Conservation (phyloP, 192 early-diverging fungal genomes). For the Entomortierella lignicola region DNA sequence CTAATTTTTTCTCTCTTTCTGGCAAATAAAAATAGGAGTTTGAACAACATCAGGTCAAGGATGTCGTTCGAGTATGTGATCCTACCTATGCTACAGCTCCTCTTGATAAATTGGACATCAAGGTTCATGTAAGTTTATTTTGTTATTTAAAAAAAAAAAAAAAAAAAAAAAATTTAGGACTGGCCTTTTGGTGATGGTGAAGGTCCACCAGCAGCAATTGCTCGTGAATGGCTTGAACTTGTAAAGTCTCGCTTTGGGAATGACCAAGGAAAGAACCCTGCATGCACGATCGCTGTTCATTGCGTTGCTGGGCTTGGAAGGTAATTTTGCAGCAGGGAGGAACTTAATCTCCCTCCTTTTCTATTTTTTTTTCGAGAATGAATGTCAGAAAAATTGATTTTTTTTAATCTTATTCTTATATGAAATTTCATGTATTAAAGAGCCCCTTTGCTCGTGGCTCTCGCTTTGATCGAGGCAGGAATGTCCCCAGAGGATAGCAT, state of each 20-base stretch:
- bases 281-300: conserved; percentile 70
- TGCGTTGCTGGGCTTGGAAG: conserved; percentile 86
- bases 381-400: not conserved
- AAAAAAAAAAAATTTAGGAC: too few species aligned
- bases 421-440: too few species aligned
- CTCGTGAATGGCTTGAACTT: conserved; percentile 74
- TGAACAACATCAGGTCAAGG: conserved; percentile 68
- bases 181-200: conserved; percentile 80
- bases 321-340: conserved; percentile 57
- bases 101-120: conserved; percentile 67
- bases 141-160: too few species aligned
- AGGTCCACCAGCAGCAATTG: conserved; percentile 70
- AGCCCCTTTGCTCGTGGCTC: conserved; percentile 76
- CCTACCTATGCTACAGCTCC: conserved; percentile 77
- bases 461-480: conserved; percentile 85
- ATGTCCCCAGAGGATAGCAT: conserved; percentile 83
- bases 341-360: too few species aligned
- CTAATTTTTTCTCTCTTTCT: not conserved
- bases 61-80: conserved; percentile 88
- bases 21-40: conserved; percentile 65
- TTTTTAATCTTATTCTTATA: not conserved
- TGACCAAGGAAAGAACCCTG: conserved; percentile 33
- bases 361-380: not conserved
- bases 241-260: conserved; percentile 65
- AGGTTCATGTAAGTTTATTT: conserved; percentile 66